Percentiles rank a stretch among this genome's conserved stretches.
phyloP scores from a whole-genome alignment of 2,329 filamentous ascomycete genomes.

The Aspergillus hiratsukae region DNA sequence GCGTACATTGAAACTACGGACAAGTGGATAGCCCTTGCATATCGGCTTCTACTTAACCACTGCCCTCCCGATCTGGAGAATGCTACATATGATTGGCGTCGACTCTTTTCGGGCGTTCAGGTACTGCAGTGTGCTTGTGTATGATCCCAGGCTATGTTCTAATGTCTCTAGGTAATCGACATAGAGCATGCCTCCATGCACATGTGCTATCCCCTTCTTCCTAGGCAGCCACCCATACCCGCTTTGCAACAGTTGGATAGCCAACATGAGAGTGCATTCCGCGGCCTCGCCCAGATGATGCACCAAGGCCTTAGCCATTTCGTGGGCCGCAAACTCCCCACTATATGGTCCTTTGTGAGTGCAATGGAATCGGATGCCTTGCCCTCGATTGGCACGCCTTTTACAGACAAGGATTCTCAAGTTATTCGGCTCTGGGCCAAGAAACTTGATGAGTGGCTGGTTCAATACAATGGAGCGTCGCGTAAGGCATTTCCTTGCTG shows the following conservation, averaged over 20 bases:
- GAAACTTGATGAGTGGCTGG: slow-evolving; percentile 26
- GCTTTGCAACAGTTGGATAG: slow-evolving; percentile 17
- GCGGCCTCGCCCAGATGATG: slow-evolving; percentile 27
- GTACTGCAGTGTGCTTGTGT: slow-evolving; percentile 3
- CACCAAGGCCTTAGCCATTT: slow-evolving; percentile 28
- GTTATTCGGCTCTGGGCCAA: slow-evolving; percentile 26
- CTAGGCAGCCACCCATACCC: slow-evolving; percentile 19
- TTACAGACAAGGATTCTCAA: slow-evolving; percentile 23
- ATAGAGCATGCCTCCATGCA: slow-evolving; percentile 31
- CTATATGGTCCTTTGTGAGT: slow-evolving; percentile 26
- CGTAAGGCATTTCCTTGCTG: slow-evolving; percentile 12
- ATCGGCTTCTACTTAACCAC: slow-evolving; percentile 25
- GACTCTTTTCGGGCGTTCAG: slow-evolving; percentile 24
- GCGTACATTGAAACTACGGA: slow-evolving; percentile 24
- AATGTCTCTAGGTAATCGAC: slow-evolving; percentile 20
- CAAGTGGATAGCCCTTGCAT: slow-evolving; percentile 28
- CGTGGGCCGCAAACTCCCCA: slow-evolving; percentile 24
- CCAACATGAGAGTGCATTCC: slow-evolving; percentile 22
- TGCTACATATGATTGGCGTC: slow-evolving; percentile 18
- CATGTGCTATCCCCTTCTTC: slow-evolving; percentile 26
- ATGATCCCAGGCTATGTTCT: neutral
- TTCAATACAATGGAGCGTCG: slow-evolving; percentile 24
- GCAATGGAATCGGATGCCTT: slow-evolving; percentile 10
- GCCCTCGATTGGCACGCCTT: slow-evolving; percentile 13
- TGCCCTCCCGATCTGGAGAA: slow-evolving; percentile 13